These are phyloP conservation scores for Paxillus involutus DNA, from an alignment of 768 basidiomycete genomes.

Conservation along the genomic window DNA sequence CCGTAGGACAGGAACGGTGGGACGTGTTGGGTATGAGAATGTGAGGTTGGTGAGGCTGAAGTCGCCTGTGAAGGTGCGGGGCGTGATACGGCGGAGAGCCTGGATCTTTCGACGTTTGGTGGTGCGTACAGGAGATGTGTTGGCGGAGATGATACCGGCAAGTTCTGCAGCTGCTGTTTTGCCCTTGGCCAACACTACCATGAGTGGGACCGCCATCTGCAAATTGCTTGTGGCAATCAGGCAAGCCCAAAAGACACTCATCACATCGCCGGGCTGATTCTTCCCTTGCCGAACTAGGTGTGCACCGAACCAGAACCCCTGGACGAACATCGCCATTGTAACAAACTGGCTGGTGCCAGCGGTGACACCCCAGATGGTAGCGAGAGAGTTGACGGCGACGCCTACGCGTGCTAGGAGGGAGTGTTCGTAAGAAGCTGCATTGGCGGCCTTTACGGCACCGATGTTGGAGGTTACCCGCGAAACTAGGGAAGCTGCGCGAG, in stretches of 20 bases:
- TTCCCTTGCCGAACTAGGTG: conserved; percentile 82
- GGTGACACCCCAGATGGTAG: conserved; percentile 75
- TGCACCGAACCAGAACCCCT: conserved; percentile 95
- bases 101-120: conserved; percentile 14
- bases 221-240: conserved; percentile 86
- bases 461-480: conserved; percentile 78
- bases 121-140: conserved; percentile 30
- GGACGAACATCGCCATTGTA: conserved; percentile 91
- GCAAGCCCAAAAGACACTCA: conserved; percentile 99
- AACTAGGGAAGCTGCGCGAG: conserved; percentile 73
- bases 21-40: conserved; percentile 75
- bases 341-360: conserved; percentile 74
- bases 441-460: conserved; percentile 91
- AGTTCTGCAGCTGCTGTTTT: conserved; percentile 46
- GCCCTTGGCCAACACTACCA: conserved; percentile 66
- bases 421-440: conserved; percentile 62
- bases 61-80: conserved; percentile 67
- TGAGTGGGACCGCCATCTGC: conserved; percentile 82
- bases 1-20: conserved; percentile 54
- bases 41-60: conserved; percentile 58
- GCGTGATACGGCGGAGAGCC: conserved; percentile 63
- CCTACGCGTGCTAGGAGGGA: conserved; percentile 47
- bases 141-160: conserved; percentile 24
- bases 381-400: conserved; percentile 50
- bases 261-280: conserved; percentile 72